A percentile compares a stretch with the other conserved stretches of the same genome.
Conservation (phyloP, 441 rosid genomes). For the Oxalis stricta region DNA sequence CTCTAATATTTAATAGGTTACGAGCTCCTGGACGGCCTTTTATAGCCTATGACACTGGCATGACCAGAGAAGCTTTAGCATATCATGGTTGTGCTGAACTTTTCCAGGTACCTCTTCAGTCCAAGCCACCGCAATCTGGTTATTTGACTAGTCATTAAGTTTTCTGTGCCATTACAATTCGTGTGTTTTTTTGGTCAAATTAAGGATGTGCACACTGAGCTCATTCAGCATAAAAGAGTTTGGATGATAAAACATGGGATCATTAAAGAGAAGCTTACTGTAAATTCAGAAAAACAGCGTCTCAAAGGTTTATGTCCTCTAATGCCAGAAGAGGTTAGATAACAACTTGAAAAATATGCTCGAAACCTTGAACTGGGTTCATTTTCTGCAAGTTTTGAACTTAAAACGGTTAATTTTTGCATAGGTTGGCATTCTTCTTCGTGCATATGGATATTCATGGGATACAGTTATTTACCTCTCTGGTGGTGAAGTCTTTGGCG, state of each 20-base stretch:
- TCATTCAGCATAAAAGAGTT: conserved; percentile 88
- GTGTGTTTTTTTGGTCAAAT: conserved; percentile 32
- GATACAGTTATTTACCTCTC: conserved; percentile 78
- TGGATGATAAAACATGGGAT: conserved; percentile 87
- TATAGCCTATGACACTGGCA: conserved; percentile 89
- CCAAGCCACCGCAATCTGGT: conserved; percentile 10
- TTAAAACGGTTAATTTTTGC: conserved; percentile 2
- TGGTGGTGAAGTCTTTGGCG: conserved; percentile 94
- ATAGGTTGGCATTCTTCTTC: conserved; percentile 86
- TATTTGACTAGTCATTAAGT: conserved; percentile 11
- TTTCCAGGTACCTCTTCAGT: conserved; percentile 74
- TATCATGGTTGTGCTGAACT: conserved; percentile 94
- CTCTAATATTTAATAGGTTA: conserved; percentile 28
- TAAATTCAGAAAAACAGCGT: conserved; percentile 53
- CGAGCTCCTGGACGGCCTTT: conserved; percentile 76
- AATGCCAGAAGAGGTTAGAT: conserved; percentile 82
- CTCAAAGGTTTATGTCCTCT: conserved; percentile 73
- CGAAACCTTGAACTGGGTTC: neutral
- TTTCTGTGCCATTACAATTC: conserved; percentile 11
- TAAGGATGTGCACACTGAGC: conserved; percentile 94
- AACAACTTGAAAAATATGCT: no score
- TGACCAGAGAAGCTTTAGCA: conserved; percentile 98
- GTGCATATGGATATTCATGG: conserved; percentile 84
- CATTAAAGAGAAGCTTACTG: conserved; percentile 58
- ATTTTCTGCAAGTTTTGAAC: neutral